A percentile compares a stretch with the other conserved stretches of the same genome.
phyloP scores from a whole-genome alignment of 192 early-diverging fungal species.

The Coemansia sp. region DNA sequence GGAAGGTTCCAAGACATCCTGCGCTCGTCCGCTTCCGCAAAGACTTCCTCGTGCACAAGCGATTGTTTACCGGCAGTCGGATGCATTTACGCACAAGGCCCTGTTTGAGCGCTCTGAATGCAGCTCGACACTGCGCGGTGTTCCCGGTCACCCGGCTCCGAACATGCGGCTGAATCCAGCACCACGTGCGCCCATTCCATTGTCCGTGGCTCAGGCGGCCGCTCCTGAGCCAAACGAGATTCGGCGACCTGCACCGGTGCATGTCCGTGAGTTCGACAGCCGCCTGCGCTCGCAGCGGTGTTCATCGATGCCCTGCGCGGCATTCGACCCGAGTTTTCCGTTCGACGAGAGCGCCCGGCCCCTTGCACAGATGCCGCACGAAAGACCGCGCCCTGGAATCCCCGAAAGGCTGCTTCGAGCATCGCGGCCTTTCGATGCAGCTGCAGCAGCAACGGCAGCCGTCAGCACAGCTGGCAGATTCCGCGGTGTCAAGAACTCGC shows the following conservation, averaged over 20 bases:
- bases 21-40: not conserved
- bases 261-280: conserved; percentile 15
- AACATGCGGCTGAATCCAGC: not conserved
- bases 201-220: not conserved
- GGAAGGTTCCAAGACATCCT: conserved; percentile 9
- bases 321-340: not conserved
- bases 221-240: conserved; percentile 5
- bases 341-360: not conserved
- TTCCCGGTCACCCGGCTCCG: conserved; percentile 32
- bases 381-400: conserved; percentile 1
- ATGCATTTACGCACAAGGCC: conserved; percentile 9
- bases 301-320: conserved; percentile 25
- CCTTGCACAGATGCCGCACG: not conserved
- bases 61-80: conserved; percentile 14
- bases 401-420: conserved; percentile 9
- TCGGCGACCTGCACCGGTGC: conserved; percentile 13
- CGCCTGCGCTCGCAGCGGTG: conserved; percentile 30
- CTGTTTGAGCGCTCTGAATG: not conserved
- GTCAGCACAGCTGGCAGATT: conserved; percentile 16
- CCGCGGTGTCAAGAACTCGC: conserved; percentile 42
- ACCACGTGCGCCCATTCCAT: not conserved
- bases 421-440: not conserved
- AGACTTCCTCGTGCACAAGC: conserved; percentile 9
- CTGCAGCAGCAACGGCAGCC: too few relatives aligned
- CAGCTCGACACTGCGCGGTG: conserved; percentile 27